Percentiles rank a stretch among this genome's conserved stretches.
phyloP scores from a whole-genome alignment of 441 rosid species.

The Pelargonium fulgidum region DNA sequence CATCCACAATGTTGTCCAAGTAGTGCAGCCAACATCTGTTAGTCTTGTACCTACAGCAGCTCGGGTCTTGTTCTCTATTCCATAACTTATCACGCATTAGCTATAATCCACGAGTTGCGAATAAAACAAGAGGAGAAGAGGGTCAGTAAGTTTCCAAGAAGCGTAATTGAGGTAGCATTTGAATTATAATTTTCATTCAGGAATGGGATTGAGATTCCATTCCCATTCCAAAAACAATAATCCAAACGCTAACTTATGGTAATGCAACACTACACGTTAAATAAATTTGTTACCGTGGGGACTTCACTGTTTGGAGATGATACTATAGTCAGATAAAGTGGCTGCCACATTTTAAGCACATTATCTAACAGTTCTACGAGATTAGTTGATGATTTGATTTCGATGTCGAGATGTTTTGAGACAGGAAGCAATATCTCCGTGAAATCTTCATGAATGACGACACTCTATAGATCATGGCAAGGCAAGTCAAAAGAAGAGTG shows the following conservation, averaged over 20 bases:
- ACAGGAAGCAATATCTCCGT: slow-evolving; percentile 21
- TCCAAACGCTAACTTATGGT: neutral
- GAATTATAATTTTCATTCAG: too few species aligned
- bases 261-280: neutral
- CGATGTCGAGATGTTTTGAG: slow-evolving; percentile 23
- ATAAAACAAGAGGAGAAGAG: slow-evolving; percentile 3
- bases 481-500: neutral
- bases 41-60: slow-evolving; percentile 27
- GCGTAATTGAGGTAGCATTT: too few species aligned
- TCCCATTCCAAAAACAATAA: too few species aligned
- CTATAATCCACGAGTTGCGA: slow-evolving; percentile 11
- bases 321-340: slow-evolving; percentile 19
- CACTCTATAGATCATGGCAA: slow-evolving; percentile 18
- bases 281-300: slow-evolving; percentile 20
- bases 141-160: neutral
- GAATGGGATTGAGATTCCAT: too few species aligned
- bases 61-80: slow-evolving; percentile 11
- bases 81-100: slow-evolving; percentile 14
- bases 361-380: slow-evolving; percentile 26
- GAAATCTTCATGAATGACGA: slow-evolving; percentile 29
- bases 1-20: slow-evolving; percentile 14
- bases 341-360: slow-evolving; percentile 24
- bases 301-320: slow-evolving; percentile 24
- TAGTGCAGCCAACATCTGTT: slow-evolving; percentile 36
- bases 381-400: slow-evolving; percentile 22